Conservation (phyloP, 805 yeast genomes). For the Diddensiella caesifluorescens region DNA sequence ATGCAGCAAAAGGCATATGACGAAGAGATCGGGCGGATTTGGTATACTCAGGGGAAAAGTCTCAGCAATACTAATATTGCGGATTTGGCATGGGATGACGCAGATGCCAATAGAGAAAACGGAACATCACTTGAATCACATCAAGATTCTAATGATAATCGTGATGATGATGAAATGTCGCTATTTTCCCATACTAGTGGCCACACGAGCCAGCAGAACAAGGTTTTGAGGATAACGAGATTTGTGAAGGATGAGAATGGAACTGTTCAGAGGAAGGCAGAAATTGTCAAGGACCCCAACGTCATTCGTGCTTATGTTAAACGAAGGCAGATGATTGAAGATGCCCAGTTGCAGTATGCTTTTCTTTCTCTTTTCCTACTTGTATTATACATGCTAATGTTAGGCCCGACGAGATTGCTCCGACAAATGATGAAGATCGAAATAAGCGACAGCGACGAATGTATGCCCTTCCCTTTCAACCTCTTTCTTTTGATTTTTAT, state of each 20-base stretch:
- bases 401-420: constrained; percentile 58
- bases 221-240: constrained; percentile 62
- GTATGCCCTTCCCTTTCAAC: neutral
- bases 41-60: constrained; percentile 77
- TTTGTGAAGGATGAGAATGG: constrained; percentile 81
- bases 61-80: constrained; percentile 42
- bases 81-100: constrained; percentile 33
- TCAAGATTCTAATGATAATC: constrained; percentile 22
- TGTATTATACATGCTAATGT: constrained; percentile 6
- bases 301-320: constrained; percentile 80
- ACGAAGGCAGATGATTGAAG: constrained; percentile 62
- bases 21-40: constrained; percentile 78
- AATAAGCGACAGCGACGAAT: constrained; percentile 71
- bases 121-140: constrained; percentile 1
- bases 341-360: constrained; percentile 47
- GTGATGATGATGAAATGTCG: constrained; percentile 36
- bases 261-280: constrained; percentile 73
- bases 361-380: neutral
- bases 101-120: constrained; percentile 25
- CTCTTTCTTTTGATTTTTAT: neutral
- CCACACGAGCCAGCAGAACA: constrained; percentile 29
- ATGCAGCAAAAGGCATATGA: constrained; percentile 88
- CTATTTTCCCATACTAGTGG: constrained; percentile 26
- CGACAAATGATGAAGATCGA: constrained; percentile 79
- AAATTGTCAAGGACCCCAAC: constrained; percentile 76